Base-by-base conservation (phyloP, 2,329 filamentous ascomycete species). In the Xylogone sp. region DNA sequence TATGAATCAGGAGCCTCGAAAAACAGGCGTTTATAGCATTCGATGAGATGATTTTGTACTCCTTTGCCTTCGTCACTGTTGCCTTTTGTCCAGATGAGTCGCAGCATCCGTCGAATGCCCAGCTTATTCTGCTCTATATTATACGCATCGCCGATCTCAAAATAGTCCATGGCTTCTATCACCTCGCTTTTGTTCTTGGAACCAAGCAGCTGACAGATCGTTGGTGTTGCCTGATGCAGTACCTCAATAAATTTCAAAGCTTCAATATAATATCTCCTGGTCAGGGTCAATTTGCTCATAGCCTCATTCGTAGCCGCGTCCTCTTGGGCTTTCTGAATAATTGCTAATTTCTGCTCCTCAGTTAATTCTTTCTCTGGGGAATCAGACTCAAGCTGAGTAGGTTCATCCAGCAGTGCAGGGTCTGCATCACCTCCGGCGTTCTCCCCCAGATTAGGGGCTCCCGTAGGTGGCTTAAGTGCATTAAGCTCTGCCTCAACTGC, bases 11-110 rank as follows among this genome's bases (percentile, higher is more conserved):
- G 94, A 0, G 95, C 92, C 65, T 96, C 90, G 62, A 99, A 99
- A 71, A 97, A 99, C 1, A 99, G 81, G 19, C 90, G 85, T 66
- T 88, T 94, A 75, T 99, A 99, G 69, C 90, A 96, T 61, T 99
- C 94, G 59, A 99, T 96, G 24, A 99, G 78, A 69, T 99, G 94
- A 2, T 88, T 89, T 67, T 99, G 95, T 2, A 99, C 92, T 51
- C 94, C 94, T 72, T 97, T 99, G 62, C 95, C 94, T 76, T 99
- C 95, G 64, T 99, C 94, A 62, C 91, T 97, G 71, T 97, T 99
- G 61, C 94, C 93, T 72, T 99, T 99, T 57, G 94, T 99, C 94
- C 94, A 99, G 68, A 99, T 99, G 19, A 99, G 78, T 49, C 93
- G 86, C 56, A 99, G 78, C 94, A 99, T 99, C 52, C 91, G 87